phyloP scores from a whole-genome alignment of 2,329 filamentous ascomycete species.

The Pestalotiopsis sp. region DNA sequence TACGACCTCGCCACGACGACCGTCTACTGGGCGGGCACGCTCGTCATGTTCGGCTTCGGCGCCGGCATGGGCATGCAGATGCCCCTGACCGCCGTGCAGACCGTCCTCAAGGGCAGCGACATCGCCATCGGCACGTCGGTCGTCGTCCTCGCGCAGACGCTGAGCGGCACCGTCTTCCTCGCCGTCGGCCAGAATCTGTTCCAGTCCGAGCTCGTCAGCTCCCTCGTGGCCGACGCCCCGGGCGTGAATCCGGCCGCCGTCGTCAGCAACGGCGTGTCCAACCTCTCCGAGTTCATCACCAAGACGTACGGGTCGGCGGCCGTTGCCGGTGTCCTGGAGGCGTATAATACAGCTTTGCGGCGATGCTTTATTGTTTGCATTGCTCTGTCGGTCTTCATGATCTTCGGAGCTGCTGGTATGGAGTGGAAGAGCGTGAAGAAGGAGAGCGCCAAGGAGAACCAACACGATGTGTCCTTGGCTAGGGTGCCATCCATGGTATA shows the following conservation, averaged over 20 bases:
- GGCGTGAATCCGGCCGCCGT: neutral
- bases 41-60: slow-evolving; percentile 27
- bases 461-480: neutral
- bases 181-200: slow-evolving; percentile 27
- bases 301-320: neutral
- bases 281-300: neutral
- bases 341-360: slow-evolving; percentile 6
- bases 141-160: slow-evolving; percentile 26
- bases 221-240: slow-evolving; percentile 10
- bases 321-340: neutral
- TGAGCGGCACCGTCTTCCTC: slow-evolving; percentile 24
- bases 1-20: slow-evolving; percentile 21
- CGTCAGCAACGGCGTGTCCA: neutral
- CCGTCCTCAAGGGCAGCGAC: slow-evolving; percentile 23
- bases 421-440: slow-evolving; percentile 7
- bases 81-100: slow-evolving; percentile 28
- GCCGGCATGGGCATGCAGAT: slow-evolving; percentile 28
- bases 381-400: neutral
- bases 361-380: neutral
- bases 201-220: slow-evolving; percentile 18
- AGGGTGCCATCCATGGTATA: neutral
- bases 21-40: slow-evolving; percentile 22
- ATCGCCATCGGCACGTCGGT: slow-evolving; percentile 27
- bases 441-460: neutral
- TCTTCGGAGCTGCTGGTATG: neutral